A percentile compares a stretch with the other conserved stretches of the same genome.
Conservation (phyloP, 2,329 filamentous ascomycete species). For the Biscogniauxia sp. region DNA sequence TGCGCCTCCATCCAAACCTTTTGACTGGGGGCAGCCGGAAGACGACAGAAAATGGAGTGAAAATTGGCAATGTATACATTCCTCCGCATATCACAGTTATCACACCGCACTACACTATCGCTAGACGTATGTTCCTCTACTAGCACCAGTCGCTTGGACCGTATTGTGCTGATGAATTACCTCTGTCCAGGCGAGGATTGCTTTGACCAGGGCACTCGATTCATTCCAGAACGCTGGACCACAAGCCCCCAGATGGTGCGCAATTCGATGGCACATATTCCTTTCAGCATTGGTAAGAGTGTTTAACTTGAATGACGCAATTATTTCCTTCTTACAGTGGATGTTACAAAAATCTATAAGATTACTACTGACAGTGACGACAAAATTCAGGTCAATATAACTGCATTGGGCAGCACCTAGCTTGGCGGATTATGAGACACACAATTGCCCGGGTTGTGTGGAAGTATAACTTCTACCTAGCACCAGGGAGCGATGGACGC, state of each 20-base stretch:
- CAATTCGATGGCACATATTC: constrained; percentile 30
- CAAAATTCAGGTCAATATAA: constrained; percentile 18
- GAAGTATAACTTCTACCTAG: constrained; percentile 27
- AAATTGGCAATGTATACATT: background rate
- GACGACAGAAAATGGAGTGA: constrained; percentile 27
- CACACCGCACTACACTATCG: background rate
- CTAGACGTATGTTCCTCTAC: background rate
- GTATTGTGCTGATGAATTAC: background rate
- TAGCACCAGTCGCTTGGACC: too few species aligned
- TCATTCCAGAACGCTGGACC: constrained; percentile 40
- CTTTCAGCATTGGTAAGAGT: constrained; percentile 32
- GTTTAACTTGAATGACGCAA: too few species aligned
- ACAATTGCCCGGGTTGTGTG: constrained; percentile 20
- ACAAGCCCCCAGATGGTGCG: constrained; percentile 32
- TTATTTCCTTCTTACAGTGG: too few species aligned
- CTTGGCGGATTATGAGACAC: constrained; percentile 27
- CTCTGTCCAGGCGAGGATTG: constrained; percentile 22
- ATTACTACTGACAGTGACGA: background rate
- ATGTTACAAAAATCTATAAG: background rate
- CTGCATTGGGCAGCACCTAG: constrained; percentile 32
- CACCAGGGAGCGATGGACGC: constrained; percentile 30
- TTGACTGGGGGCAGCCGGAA: constrained; percentile 21
- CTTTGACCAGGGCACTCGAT: constrained; percentile 30
- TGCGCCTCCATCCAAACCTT: constrained; percentile 24
- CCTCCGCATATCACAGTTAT: background rate